These are phyloP conservation scores for Lepidium aucheri DNA, from an alignment of 345 rosid species.

Conservation along the genomic window DNA sequence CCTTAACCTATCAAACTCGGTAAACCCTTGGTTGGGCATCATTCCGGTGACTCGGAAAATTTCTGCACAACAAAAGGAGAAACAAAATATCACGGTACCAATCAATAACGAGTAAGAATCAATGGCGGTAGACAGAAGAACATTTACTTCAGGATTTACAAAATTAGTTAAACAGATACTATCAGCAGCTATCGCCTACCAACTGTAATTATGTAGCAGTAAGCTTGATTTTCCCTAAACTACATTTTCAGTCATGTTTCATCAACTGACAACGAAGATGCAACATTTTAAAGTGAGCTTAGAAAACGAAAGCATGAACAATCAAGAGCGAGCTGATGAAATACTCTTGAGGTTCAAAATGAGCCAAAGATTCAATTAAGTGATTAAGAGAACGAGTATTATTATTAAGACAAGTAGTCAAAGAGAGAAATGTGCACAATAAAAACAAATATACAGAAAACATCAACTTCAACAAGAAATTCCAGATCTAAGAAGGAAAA, in stretches of 20 bases:
- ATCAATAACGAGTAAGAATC: neutral
- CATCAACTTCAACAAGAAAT: constrained; percentile 14
- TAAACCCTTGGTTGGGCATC: constrained; percentile 86
- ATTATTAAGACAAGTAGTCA: neutral
- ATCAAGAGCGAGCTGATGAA: neutral
- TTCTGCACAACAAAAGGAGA: constrained; percentile 38
- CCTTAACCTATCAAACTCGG: constrained; percentile 70
- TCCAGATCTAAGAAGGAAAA: constrained; percentile 49
- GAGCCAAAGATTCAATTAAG: neutral
- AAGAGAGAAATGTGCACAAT: constrained; percentile 1
- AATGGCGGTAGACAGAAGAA: neutral
- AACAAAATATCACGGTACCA: neutral
- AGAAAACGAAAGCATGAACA: neutral
- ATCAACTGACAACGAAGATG: neutral
- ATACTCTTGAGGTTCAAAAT: neutral
- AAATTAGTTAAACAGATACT: neutral
- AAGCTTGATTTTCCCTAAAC: neutral
- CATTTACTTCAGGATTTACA: neutral
- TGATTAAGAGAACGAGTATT: neutral
- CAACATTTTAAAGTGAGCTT: neutral
- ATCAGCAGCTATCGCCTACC: neutral
- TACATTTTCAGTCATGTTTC: neutral
- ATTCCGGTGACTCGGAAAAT: constrained; percentile 72
- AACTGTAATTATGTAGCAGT: neutral
- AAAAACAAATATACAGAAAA: neutral